A percentile compares a stretch with the other conserved stretches of the same genome.
phyloP scores from a whole-genome alignment of 768 basidiomycete genomes.

The Podaxis pistillaris region DNA sequence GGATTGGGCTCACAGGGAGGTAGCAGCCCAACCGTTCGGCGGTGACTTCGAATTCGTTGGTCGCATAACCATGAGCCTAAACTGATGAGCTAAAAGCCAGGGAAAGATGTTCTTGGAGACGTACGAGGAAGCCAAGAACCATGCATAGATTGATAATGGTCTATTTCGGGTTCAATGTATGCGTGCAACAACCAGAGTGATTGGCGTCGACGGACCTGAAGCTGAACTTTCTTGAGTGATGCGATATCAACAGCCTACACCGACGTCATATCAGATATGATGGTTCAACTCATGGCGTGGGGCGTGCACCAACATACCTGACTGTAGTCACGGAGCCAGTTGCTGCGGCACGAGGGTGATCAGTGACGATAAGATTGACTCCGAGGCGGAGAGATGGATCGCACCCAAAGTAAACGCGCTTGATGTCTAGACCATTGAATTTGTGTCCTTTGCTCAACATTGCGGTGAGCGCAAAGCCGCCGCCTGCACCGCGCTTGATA shows the following conservation, averaged over 20 bases:
- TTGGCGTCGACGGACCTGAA: slow-evolving; percentile 48
- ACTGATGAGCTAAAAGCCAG: neutral
- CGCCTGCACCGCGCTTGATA: slow-evolving; percentile 50
- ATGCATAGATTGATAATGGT: slow-evolving; percentile 88
- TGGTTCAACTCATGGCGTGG: neutral
- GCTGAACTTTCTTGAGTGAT: slow-evolving; percentile 66
- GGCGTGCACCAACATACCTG: slow-evolving; percentile 39
- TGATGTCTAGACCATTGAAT: slow-evolving; percentile 79
- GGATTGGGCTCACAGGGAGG: slow-evolving; percentile 56
- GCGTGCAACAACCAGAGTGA: neutral
- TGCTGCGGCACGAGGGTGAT: slow-evolving; percentile 37
- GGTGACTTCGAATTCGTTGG: slow-evolving; percentile 85
- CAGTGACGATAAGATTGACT: neutral
- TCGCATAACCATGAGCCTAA: slow-evolving; percentile 82
- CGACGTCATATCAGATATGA: slow-evolving; percentile 1
- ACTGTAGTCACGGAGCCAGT: slow-evolving; percentile 89
- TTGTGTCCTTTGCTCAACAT: slow-evolving; percentile 63
- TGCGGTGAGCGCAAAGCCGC: slow-evolving; percentile 56
- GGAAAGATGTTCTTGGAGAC: slow-evolving; percentile 14
- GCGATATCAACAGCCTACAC: slow-evolving; percentile 78
- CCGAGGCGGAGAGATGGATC: slow-evolving; percentile 19
- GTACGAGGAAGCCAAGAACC: slow-evolving; percentile 86
- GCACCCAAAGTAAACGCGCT: slow-evolving; percentile 80
- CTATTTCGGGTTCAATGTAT: slow-evolving; percentile 33
- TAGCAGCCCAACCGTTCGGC: slow-evolving; percentile 79